These are phyloP conservation scores for Rhodotorula diobovata DNA, from an alignment of 768 basidiomycete genomes.

Conservation along the genomic window DNA sequence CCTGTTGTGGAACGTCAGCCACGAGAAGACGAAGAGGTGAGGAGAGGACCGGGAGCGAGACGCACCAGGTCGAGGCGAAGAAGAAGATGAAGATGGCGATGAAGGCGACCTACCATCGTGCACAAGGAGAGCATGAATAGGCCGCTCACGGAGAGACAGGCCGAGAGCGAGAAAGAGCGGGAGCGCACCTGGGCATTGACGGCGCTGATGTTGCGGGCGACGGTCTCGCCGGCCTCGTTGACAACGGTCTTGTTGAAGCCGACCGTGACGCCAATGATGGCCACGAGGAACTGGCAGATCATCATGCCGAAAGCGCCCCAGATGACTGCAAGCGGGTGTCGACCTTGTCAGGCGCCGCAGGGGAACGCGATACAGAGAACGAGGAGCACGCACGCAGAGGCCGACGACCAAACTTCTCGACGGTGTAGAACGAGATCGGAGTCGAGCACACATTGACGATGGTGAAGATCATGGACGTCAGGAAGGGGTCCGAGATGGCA, in stretches of 20 bases:
- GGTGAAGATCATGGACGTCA: slow-evolving; percentile 41
- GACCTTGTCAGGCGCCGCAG: too few relatives aligned
- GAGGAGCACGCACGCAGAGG: slow-evolving; percentile 50
- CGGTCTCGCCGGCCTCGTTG: slow-evolving; percentile 51
- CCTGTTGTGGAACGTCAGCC: too few relatives aligned
- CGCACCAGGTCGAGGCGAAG: slow-evolving; percentile 57
- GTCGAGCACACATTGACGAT: slow-evolving; percentile 64
- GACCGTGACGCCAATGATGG: slow-evolving; percentile 58
- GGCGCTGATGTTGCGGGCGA: slow-evolving; percentile 44
- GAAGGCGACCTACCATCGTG: slow-evolving; percentile 45
- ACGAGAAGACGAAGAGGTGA: neutral
- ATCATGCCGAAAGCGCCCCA: slow-evolving; percentile 73
- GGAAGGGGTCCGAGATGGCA: slow-evolving; percentile 39
- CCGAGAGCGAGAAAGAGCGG: neutral
- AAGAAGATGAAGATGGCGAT: slow-evolving; percentile 44
- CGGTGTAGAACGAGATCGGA: slow-evolving; percentile 69
- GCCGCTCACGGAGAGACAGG: neutral
- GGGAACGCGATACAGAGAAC: too few relatives aligned
- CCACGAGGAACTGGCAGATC: slow-evolving; percentile 76
- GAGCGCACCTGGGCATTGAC: slow-evolving; percentile 58
- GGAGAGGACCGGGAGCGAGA: neutral
- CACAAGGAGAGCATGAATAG: neutral
- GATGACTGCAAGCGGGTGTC: slow-evolving; percentile 1
- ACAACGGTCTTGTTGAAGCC: slow-evolving; percentile 38
- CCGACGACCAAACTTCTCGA: slow-evolving; percentile 78